Base-by-base conservation (phyloP, 164 flowering plant genomes). In the Tinospora cordifolia region DNA sequence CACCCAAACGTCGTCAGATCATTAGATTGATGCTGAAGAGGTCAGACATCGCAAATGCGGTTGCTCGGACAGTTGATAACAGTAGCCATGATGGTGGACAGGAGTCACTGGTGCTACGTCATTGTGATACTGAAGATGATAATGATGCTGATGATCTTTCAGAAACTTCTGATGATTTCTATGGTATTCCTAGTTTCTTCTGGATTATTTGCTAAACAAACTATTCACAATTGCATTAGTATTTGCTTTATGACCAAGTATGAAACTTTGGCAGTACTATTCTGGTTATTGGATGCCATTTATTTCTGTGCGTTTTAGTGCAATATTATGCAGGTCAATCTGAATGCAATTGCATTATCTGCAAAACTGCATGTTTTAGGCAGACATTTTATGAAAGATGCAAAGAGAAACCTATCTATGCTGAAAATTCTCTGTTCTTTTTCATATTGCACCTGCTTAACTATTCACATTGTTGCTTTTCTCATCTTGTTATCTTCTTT, bases 1-100 rank as follows among this genome's bases (percentile, higher is more conserved):
- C 98, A 17, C 98, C 99, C 51, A 90, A 87, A 74, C 93, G 97
- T 21, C 80, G 98, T 21, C 97, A 95, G 75, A 82, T 95, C 30
- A 81, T 95, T 68, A 84, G 85, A 67, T 68, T 95, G 71, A 65
- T 74, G 62, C 73, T 95, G 74, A 87, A 76, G 75, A 86, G 63
- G 79, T 79, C 88, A 62, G 94, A 92, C 79, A 80, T 90, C 0
- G 91, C 98, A 19, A 82, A 74, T 72, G 76, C 82, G 71, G 79
- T 84, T 71, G 58, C 75, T 22, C 72, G 64, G 57, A 72, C 8
- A 46, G 41, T 12, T 69, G 69, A 24, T 12, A 30, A 21, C 15
- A 27, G 22, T 59, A 67, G 21, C 67, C 49, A 21, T 57, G 73
- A 68, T 58, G 65, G 34, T 9, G 63, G 34, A 68, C 51, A 49